A percentile compares a stretch with the other conserved stretches of the same genome.
Evolutionary conservation across 192 early-diverging fungal genomes (phyloP).

Genomic region (Chytriomyces sp.): DNA sequence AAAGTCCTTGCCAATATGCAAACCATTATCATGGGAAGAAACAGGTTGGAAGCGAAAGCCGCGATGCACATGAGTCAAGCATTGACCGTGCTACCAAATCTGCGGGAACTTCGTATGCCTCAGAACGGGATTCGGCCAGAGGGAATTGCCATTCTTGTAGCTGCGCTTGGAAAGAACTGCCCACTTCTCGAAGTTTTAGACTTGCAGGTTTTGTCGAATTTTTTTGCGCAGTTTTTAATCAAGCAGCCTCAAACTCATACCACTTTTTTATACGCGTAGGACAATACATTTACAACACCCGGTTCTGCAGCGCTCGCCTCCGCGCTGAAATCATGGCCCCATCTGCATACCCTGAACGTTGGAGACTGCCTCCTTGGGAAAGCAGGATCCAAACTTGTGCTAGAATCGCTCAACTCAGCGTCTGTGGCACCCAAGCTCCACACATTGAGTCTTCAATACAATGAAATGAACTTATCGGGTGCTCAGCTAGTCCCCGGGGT

Average conservation of each 20-base stretch:
- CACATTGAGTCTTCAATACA: slow-evolving; percentile 79
- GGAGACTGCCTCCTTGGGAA: slow-evolving; percentile 88
- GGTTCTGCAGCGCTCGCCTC: slow-evolving; percentile 81
- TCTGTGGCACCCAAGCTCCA: slow-evolving; percentile 56
- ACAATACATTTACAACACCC: slow-evolving; percentile 90
- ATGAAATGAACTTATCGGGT: slow-evolving; percentile 84
- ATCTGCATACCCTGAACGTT: slow-evolving; percentile 83
- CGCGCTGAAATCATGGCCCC: slow-evolving; percentile 76
- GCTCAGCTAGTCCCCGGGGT: slow-evolving; percentile 70
- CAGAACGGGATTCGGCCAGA: slow-evolving; percentile 98
- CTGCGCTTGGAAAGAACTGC: slow-evolving; percentile 67
- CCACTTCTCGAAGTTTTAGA: slow-evolving; percentile 76
- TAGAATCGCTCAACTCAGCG: slow-evolving; percentile 63
- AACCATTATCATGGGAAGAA: slow-evolving; percentile 88
- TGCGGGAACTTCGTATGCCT: slow-evolving; percentile 89
- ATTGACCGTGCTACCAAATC: slow-evolving; percentile 74
- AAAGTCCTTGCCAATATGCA: slow-evolving; percentile 72
- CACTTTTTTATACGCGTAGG: slow-evolving; percentile 49
- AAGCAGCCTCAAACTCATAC: not conserved
- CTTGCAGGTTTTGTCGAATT: slow-evolving; percentile 50
- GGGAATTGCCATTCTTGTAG: slow-evolving; percentile 77
- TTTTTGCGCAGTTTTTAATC: not conserved
- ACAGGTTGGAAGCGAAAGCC: slow-evolving; percentile 89
- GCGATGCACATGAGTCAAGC: slow-evolving; percentile 77
- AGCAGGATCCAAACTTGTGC: slow-evolving; percentile 70